These are phyloP conservation scores for Aspergillus nanangensis DNA, from an alignment of 495 filamentous ascomycete genomes.

Conservation along the genomic window DNA sequence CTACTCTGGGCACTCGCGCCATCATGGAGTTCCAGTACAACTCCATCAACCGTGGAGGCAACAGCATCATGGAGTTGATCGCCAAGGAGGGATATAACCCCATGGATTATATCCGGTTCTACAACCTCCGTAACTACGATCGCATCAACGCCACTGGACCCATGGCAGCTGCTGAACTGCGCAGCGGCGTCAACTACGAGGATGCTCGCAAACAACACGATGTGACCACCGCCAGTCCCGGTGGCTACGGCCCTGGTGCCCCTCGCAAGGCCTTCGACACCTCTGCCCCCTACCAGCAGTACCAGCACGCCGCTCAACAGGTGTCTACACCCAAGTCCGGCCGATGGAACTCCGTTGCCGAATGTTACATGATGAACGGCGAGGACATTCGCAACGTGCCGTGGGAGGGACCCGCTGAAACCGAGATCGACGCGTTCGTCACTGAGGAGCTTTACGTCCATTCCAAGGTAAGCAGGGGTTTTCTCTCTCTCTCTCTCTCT, in stretches of 20 bases:
- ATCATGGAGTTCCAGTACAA: conserved; percentile 97
- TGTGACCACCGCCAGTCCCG: conserved; percentile 33
- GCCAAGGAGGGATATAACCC: conserved; percentile 66
- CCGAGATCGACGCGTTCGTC: conserved; percentile 85
- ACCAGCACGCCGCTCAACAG: conserved; percentile 62
- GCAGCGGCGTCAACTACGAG: conserved; percentile 70
- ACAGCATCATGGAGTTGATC: conserved; percentile 80
- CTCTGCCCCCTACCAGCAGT: conserved; percentile 48
- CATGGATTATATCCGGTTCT: conserved; percentile 85
- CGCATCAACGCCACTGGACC: conserved; percentile 70
- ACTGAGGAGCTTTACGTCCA: conserved; percentile 94
- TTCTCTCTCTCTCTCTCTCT: no score
- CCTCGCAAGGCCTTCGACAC: conserved; percentile 38
- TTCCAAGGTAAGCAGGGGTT: conserved; percentile 56
- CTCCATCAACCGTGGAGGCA: conserved; percentile 81
- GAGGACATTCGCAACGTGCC: conserved; percentile 71
- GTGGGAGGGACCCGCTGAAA: conserved; percentile 64
- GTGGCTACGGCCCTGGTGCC: conserved; percentile 34
- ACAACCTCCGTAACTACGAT: conserved; percentile 92
- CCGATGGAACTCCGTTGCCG: conserved; percentile 71
- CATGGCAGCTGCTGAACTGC: conserved; percentile 59
- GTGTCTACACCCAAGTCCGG: conserved; percentile 26
- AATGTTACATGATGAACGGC: conserved; percentile 82
- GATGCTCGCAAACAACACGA: conserved; percentile 65
- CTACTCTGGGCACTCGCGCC: conserved; percentile 77